phyloP scores from a whole-genome alignment of 148 eudicot genomes.

The Amaranthus palmeri region DNA sequence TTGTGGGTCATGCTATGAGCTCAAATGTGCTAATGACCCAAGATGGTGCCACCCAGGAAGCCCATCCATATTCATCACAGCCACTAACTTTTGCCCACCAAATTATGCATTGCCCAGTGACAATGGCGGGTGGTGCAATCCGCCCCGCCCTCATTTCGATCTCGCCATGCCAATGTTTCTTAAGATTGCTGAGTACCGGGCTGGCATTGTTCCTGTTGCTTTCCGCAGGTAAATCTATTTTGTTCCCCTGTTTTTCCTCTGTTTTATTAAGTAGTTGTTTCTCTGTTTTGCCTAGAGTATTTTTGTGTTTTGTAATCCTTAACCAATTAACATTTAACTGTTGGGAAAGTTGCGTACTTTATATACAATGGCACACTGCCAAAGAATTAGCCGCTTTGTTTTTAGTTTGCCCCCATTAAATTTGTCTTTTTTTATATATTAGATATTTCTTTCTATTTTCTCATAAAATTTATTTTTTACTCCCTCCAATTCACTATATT shows the following conservation, averaged over 20 bases:
- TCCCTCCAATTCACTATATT: no score
- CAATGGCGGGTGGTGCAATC: conserved; percentile 95
- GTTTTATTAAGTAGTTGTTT: not conserved
- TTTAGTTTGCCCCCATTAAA: not conserved
- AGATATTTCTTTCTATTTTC: no score
- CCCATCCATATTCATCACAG: conserved; percentile 72
- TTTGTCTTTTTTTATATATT: not conserved
- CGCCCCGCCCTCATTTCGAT: conserved; percentile 81
- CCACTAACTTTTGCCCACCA: conserved; percentile 88
- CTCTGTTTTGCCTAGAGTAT: not conserved
- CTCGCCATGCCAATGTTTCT: conserved; percentile 96
- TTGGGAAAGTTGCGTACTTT: not conserved
- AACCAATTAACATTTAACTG: not conserved
- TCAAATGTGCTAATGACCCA: conserved; percentile 66
- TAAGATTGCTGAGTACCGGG: conserved; percentile 78
- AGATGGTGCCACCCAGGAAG: conserved; percentile 82
- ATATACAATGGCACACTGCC: not conserved
- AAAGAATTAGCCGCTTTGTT: not conserved
- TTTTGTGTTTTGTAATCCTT: not conserved
- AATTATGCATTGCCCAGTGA: conserved; percentile 68
- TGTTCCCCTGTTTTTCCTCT: not conserved
- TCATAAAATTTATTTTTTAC: no score
- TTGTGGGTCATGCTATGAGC: conserved; percentile 81
- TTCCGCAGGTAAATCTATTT: conserved; percentile 51
- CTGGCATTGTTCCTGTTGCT: conserved; percentile 84